Percentiles rank a stretch among this genome's conserved stretches.
Conservation (phyloP, 2,329 filamentous ascomycete genomes). For the Alternaria postmessia region DNA sequence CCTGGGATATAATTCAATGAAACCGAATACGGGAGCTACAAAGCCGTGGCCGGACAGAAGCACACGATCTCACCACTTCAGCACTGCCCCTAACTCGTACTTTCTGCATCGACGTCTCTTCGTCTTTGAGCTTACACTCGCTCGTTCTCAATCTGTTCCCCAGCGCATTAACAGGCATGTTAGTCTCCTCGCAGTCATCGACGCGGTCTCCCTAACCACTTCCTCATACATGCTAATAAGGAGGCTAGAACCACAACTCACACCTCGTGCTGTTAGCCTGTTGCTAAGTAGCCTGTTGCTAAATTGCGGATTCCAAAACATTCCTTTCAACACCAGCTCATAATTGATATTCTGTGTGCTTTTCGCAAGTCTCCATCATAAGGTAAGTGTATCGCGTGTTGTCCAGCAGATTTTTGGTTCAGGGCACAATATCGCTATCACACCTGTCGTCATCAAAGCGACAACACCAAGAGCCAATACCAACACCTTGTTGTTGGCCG, state of each 20-base stretch:
- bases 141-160: background rate
- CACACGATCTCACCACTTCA: constrained; percentile 19
- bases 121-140: background rate
- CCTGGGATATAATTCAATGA: background rate
- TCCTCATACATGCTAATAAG: background rate
- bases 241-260: constrained; percentile 1
- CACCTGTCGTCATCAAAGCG: background rate
- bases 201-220: background rate
- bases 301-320: background rate
- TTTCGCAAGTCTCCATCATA: background rate
- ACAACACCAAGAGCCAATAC: background rate
- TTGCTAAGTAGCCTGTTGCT: background rate
- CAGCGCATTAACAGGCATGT: constrained; percentile 6
- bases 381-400: background rate
- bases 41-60: constrained; percentile 4
- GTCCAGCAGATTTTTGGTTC: background rate
- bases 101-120: constrained; percentile 8
- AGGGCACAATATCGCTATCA: constrained; percentile 3
- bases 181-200: background rate
- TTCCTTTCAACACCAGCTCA: background rate
- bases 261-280: background rate
- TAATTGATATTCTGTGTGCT: background rate
- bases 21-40: constrained; percentile 13
- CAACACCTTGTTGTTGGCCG: background rate
- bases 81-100: constrained; percentile 6